Percentiles rank a stretch among this genome's conserved stretches.
phyloP scores from a whole-genome alignment of 78 protist genomes.

The Creolimax fragrantissima region DNA sequence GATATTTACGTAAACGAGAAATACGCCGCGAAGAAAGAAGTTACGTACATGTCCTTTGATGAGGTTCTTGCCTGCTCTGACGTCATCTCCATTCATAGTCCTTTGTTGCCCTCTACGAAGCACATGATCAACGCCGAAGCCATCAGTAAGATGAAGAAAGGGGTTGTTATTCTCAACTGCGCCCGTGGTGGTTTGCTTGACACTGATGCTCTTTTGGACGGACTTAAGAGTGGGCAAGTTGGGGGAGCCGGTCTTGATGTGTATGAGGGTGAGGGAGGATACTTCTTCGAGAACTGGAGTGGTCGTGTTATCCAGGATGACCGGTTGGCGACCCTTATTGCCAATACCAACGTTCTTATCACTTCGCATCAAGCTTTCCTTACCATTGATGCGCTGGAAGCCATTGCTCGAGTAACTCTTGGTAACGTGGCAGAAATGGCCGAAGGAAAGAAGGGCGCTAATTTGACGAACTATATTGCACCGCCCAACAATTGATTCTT shows the following conservation, averaged over 20 bases:
- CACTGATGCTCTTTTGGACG: constrained; percentile 53
- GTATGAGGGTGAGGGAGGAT: constrained; percentile 61
- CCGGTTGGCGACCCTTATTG: constrained; percentile 34
- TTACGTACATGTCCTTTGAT: constrained; percentile 14
- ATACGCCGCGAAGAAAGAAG: background rate
- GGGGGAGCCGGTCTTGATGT: constrained; percentile 72
- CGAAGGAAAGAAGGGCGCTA: constrained; percentile 11
- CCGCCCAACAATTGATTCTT: constrained; percentile 3
- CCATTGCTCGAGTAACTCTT: constrained; percentile 55
- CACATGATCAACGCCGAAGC: constrained; percentile 55
- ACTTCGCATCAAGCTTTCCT: constrained; percentile 81
- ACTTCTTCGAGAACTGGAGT: constrained; percentile 56
- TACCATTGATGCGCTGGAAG: constrained; percentile 59
- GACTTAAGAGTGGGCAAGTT: constrained; percentile 48
- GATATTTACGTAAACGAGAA: background rate
- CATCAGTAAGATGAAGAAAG: constrained; percentile 51
- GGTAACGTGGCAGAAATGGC: constrained; percentile 29
- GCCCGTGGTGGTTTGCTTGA: constrained; percentile 72
- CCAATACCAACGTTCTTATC: constrained; percentile 36
- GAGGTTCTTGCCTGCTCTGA: constrained; percentile 43
- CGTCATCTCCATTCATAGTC: constrained; percentile 65
- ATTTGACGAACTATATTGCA: constrained; percentile 23
- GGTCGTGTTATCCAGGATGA: constrained; percentile 46
- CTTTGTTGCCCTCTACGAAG: constrained; percentile 34
- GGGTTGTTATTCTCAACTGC: constrained; percentile 67